phyloP scores from a whole-genome alignment of 345 rosid genomes.

The Ricinus communis region DNA sequence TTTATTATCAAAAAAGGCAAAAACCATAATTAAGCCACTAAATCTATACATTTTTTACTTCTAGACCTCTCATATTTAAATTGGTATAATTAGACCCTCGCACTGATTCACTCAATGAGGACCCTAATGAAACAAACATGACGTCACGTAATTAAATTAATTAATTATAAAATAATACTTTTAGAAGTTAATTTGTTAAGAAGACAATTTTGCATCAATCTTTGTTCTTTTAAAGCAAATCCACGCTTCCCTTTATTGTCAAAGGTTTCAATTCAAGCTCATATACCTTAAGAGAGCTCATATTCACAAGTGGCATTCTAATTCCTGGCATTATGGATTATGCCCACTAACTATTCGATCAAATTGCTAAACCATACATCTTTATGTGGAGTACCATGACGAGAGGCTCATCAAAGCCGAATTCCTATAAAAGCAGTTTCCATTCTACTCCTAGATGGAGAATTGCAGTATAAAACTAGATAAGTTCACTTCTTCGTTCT shows the following conservation, averaged over 20 bases:
- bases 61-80: too few species aligned
- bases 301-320: slow-evolving; percentile 41
- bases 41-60: too few species aligned
- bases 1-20: too few species aligned
- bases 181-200: too few species aligned
- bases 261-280: slow-evolving; percentile 53
- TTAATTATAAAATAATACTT: too few species aligned
- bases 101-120: too few species aligned
- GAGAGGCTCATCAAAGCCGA: slow-evolving; percentile 54
- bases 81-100: too few species aligned
- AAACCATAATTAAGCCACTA: too few species aligned
- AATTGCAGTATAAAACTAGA: slow-evolving; percentile 41
- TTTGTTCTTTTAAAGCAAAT: slow-evolving; percentile 53
- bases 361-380: slow-evolving; percentile 50
- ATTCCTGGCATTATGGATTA: slow-evolving; percentile 47
- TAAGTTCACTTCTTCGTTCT: slow-evolving; percentile 60
- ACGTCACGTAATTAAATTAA: too few species aligned
- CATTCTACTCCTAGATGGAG: slow-evolving; percentile 54
- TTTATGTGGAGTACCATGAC: slow-evolving; percentile 61
- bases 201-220: slow-evolving; percentile 48
- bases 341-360: slow-evolving; percentile 59
- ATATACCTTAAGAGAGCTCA: slow-evolving; percentile 51
- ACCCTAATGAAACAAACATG: too few species aligned
- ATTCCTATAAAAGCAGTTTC: slow-evolving; percentile 39
- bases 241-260: slow-evolving; percentile 47